Evolutionary conservation across 2,329 filamentous ascomycete species (phyloP).

Genomic region (Xylariaceae sp.): DNA sequence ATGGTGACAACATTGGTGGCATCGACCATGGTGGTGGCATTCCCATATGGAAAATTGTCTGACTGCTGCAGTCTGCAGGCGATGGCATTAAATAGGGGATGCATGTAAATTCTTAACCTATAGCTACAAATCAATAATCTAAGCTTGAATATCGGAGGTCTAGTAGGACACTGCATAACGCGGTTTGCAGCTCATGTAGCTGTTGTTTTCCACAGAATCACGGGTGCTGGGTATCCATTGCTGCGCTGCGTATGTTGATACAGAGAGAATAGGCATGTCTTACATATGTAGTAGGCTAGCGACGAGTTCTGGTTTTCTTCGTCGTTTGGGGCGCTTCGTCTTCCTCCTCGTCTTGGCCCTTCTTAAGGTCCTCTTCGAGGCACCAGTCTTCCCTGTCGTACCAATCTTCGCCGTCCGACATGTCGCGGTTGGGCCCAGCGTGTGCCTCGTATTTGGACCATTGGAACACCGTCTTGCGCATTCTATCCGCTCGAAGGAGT

Average conservation of each 20-base stretch:
- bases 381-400: conserved; percentile 79
- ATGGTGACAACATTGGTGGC: too few species aligned
- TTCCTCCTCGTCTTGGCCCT: conserved; percentile 78
- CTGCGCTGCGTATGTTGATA: conserved; percentile 3
- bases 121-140: neutral
- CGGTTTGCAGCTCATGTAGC: neutral
- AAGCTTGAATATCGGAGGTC: neutral
- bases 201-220: conserved; percentile 5
- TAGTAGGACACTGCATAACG: neutral
- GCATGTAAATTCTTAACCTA: neutral
- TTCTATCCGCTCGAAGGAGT: conserved; percentile 65
- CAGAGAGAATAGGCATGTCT: neutral
- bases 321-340: conserved; percentile 59
- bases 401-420: conserved; percentile 88
- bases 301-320: conserved; percentile 57
- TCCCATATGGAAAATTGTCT: neutral
- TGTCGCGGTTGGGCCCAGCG: conserved; percentile 58
- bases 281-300: conserved; percentile 28
- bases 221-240: conserved; percentile 16
- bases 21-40: neutral
- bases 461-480: conserved; percentile 64
- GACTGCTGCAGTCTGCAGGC: neutral
- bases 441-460: conserved; percentile 79
- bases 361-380: conserved; percentile 67
- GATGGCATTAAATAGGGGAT: neutral